A percentile compares a stretch with the other conserved stretches of the same genome.
phyloP scores from a whole-genome alignment of 1,139 yeast species.

The Zygosaccharomyces sapae region DNA sequence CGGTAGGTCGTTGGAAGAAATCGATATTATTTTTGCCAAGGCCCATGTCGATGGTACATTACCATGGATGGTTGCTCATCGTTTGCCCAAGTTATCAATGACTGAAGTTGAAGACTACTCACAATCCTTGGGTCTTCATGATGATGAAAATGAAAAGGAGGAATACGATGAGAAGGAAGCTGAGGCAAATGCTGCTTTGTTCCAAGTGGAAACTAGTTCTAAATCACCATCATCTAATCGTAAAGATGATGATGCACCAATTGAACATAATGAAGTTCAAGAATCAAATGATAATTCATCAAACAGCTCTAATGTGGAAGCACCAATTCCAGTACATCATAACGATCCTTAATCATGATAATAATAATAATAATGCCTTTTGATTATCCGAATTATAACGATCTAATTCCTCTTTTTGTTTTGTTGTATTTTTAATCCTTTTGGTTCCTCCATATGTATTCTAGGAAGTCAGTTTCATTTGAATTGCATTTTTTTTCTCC shows the following conservation, averaged over 20 bases:
- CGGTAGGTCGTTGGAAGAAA: slow-evolving; percentile 58
- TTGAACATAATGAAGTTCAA: slow-evolving; percentile 2
- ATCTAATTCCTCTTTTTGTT: background rate
- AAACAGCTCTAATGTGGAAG: background rate
- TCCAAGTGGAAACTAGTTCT: background rate
- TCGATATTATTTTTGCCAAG: slow-evolving; percentile 52
- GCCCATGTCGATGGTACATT: slow-evolving; percentile 42
- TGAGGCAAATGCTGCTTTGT: slow-evolving; percentile 4
- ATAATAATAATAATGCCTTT: background rate
- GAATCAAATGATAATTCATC: background rate
- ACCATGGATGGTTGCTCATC: slow-evolving; percentile 54
- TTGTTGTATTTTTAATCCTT: background rate
- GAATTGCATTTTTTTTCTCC: background rate
- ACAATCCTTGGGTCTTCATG: slow-evolving; percentile 45
- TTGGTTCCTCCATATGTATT: background rate
- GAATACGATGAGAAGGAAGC: slow-evolving; percentile 19
- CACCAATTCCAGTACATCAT: background rate
- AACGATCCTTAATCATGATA: background rate
- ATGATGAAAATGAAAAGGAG: slow-evolving; percentile 35
- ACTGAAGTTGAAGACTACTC: slow-evolving; percentile 46
- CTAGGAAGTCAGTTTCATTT: background rate
- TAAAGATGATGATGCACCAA: background rate
- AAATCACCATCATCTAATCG: background rate
- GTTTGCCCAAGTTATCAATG: slow-evolving; percentile 46
- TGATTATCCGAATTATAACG: background rate